Percentiles rank a stretch among this genome's conserved stretches.
Evolutionary conservation across 139 green algal genomes (phyloP).

Genomic region (Micractinium conductrix): DNA sequence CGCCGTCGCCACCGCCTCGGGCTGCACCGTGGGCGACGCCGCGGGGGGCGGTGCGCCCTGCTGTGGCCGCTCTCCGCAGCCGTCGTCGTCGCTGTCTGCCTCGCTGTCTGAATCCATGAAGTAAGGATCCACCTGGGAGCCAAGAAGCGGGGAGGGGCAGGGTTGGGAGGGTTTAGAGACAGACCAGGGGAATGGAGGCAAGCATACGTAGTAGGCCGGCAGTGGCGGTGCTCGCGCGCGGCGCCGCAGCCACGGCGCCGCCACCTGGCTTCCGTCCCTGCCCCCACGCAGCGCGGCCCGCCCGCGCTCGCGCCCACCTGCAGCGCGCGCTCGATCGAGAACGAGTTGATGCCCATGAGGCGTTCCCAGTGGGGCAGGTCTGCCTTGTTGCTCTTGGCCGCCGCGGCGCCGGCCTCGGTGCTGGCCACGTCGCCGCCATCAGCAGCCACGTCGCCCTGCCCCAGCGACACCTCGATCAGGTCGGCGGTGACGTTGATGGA

Average conservation of each 20-base stretch:
- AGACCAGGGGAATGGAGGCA: background rate
- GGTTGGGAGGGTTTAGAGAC: no score
- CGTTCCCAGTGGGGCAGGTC: constrained; percentile 36
- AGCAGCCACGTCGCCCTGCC: no score
- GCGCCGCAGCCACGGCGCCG: background rate
- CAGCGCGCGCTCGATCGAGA: constrained; percentile 78
- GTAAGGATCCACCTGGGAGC: constrained; percentile 68
- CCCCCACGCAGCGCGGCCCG: background rate
- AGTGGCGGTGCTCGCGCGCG: background rate
- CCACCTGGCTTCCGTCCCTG: background rate
- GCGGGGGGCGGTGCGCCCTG: background rate
- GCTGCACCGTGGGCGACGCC: background rate
- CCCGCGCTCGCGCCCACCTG: constrained; percentile 29
- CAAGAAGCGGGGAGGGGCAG: background rate
- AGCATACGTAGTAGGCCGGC: background rate
- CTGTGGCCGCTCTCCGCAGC: constrained; percentile 1
- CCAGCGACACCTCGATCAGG: constrained; percentile 75
- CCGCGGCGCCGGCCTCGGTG: background rate
- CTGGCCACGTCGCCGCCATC: no score
- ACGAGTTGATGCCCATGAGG: constrained; percentile 75
- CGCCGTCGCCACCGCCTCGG: background rate
- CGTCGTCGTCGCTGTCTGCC: constrained; percentile 46
- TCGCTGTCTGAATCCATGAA: constrained; percentile 78
- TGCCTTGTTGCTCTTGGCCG: background rate
- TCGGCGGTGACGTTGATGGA: constrained; percentile 78